Evolutionary conservation across 2,329 filamentous ascomycete species (phyloP).

Genomic region (Colletotrichum incanum): DNA sequence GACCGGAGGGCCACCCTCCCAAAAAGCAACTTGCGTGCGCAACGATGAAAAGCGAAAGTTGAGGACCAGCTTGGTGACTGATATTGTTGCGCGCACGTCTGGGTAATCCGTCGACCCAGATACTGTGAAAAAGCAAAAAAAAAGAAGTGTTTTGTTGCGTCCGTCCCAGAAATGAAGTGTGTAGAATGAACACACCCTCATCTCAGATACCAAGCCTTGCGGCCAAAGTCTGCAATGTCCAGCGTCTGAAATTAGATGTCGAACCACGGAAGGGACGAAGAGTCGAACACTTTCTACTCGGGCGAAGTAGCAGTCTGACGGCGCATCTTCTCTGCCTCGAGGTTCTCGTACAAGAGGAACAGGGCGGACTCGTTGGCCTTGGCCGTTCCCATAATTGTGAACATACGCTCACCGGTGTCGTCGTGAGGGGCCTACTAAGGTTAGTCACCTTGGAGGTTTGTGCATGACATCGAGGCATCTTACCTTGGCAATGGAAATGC

Average conservation of each 20-base stretch:
- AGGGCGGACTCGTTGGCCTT: slow-evolving; percentile 96
- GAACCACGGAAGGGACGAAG: slow-evolving; percentile 35
- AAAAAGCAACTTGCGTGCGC: slow-evolving; percentile 29
- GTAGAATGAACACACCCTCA: neutral
- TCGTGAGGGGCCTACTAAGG: slow-evolving; percentile 83
- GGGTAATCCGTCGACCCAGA: slow-evolving; percentile 24
- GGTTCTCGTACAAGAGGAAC: slow-evolving; percentile 97
- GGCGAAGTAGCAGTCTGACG: slow-evolving; percentile 76
- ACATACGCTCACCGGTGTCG: slow-evolving; percentile 98
- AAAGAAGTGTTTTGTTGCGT: slow-evolving; percentile 21
- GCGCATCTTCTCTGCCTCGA: slow-evolving; percentile 99
- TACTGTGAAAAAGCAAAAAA: slow-evolving; percentile 21
- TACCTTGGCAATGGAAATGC: slow-evolving; percentile 97
- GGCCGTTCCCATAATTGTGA: slow-evolving; percentile 97
- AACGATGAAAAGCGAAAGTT: slow-evolving; percentile 32
- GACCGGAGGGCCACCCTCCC: slow-evolving; percentile 42
- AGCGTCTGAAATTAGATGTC: slow-evolving; percentile 7
- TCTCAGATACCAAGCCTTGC: slow-evolving; percentile 34
- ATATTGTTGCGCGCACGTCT: slow-evolving; percentile 10
- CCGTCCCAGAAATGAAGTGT: slow-evolving; percentile 27
- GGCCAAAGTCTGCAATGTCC: slow-evolving; percentile 41
- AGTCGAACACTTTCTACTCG: slow-evolving; percentile 59
- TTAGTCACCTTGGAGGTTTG: slow-evolving; percentile 42
- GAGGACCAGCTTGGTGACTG: slow-evolving; percentile 22
- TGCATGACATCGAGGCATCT: slow-evolving; percentile 41